Conservation (phyloP, 108 stramenopile genomes). For the Conticribra guillardii region DNA sequence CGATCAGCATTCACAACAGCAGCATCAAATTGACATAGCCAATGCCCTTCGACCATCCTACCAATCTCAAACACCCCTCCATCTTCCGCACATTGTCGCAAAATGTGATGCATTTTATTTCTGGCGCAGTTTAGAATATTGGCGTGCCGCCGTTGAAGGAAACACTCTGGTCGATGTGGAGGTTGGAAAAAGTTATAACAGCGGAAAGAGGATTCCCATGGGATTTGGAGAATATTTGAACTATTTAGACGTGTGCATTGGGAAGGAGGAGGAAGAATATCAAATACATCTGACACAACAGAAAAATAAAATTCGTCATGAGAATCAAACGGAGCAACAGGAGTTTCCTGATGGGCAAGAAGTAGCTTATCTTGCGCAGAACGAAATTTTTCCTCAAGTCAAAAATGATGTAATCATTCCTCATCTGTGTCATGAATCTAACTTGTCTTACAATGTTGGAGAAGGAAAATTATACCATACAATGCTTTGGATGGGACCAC, state of each 20-base stretch:
- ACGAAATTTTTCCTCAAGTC: conserved; percentile 60
- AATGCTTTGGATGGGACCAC: conserved; percentile 84
- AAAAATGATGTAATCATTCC: conserved; percentile 65
- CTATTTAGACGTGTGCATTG: conserved; percentile 61
- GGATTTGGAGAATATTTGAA: conserved; percentile 68
- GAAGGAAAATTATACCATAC: conserved; percentile 67
- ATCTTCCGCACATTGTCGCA: conserved; percentile 40
- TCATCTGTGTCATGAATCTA: conserved; percentile 45
- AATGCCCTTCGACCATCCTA: conserved; percentile 46
- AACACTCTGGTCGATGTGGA: conserved; percentile 60
- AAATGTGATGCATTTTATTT: conserved; percentile 50
- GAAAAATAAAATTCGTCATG: neutral
- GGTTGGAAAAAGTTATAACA: conserved; percentile 62
- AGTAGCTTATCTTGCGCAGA: conserved; percentile 82
- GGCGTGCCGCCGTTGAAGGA: conserved; percentile 40
- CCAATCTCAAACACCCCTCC: conserved; percentile 52
- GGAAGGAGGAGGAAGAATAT: conserved; percentile 37
- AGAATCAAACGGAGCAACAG: neutral
- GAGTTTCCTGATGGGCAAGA: conserved; percentile 27
- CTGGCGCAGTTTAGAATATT: conserved; percentile 62
- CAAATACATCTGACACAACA: conserved; percentile 11
- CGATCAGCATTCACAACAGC: too few relatives aligned
- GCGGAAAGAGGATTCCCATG: conserved; percentile 39
- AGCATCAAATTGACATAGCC: conserved; percentile 47
- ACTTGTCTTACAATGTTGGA: conserved; percentile 46